Evolutionary conservation across 305 asterid species (phyloP).

Genomic region (Fraxinus dipetala): DNA sequence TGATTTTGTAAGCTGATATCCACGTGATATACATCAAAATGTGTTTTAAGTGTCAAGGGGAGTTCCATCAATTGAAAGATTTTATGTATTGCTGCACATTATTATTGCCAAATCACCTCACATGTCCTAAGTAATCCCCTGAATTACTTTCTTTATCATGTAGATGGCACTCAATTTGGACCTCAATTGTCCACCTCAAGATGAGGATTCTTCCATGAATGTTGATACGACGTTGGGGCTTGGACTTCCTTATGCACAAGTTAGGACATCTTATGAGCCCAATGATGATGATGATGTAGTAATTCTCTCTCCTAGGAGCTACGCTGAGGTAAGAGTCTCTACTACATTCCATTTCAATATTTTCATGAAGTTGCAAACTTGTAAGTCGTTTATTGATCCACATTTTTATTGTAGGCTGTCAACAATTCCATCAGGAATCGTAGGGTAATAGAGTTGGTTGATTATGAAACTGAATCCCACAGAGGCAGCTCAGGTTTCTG

Average conservation of each 20-base stretch:
- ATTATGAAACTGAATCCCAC: background rate
- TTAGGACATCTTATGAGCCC: background rate
- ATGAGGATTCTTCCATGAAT: background rate
- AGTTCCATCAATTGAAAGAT: background rate
- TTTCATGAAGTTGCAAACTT: background rate
- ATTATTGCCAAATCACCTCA: background rate
- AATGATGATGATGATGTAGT: conserved; percentile 9
- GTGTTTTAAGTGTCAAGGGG: background rate
- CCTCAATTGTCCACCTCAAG: conserved; percentile 7
- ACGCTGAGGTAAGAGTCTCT: background rate
- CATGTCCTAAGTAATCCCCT: background rate
- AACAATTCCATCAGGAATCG: conserved; percentile 3
- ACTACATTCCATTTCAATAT: background rate
- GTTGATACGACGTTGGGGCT: background rate
- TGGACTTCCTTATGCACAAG: background rate
- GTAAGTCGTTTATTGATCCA: background rate
- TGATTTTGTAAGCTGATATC: background rate
- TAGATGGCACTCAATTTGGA: conserved; percentile 9
- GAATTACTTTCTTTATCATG: background rate
- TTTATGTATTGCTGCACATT: background rate
- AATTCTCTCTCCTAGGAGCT: conserved; percentile 14
- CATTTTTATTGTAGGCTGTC: background rate
- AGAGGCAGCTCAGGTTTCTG: conserved; percentile 8
- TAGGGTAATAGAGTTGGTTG: conserved; percentile 5
- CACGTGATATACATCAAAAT: background rate